phyloP scores from a whole-genome alignment of 2,329 filamentous ascomycete species.

The Botryotinia calthae region DNA sequence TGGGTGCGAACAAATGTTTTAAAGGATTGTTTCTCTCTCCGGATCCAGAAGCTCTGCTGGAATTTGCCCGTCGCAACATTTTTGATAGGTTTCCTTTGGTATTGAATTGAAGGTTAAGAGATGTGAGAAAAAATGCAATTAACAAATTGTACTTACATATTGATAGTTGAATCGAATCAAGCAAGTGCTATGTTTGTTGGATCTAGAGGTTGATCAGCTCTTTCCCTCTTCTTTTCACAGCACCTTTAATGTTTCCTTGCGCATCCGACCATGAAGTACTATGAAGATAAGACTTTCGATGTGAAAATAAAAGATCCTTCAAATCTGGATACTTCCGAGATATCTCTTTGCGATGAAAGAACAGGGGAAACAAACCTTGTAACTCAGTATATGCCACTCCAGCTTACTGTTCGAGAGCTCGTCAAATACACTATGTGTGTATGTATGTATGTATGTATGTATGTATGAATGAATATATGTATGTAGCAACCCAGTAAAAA shows the following conservation, averaged over 20 bases:
- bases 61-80: conserved; percentile 15
- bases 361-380: conserved; percentile 1
- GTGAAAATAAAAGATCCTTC: not conserved
- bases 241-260: not conserved
- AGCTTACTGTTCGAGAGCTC: not conserved
- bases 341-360: not conserved
- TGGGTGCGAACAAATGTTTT: conserved; percentile 16
- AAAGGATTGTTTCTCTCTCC: conserved; percentile 14
- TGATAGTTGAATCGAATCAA: not conserved
- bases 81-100: not conserved
- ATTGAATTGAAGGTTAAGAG: not conserved
- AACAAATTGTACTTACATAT: conserved; percentile 10
- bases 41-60: conserved; percentile 8
- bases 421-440: not conserved
- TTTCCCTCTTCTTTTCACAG: not conserved
- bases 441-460: not conserved
- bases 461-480: too few species aligned
- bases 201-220: conserved; percentile 4
- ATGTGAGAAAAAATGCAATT: not conserved
- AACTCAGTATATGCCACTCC: not conserved
- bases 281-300: not conserved
- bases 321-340: not conserved
- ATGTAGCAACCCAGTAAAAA: too few species aligned
- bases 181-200: conserved; percentile 3
- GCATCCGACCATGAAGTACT: too few species aligned